Conservation (phyloP, 2,329 filamentous ascomycete species). For the Neoarthrinium moseri region DNA sequence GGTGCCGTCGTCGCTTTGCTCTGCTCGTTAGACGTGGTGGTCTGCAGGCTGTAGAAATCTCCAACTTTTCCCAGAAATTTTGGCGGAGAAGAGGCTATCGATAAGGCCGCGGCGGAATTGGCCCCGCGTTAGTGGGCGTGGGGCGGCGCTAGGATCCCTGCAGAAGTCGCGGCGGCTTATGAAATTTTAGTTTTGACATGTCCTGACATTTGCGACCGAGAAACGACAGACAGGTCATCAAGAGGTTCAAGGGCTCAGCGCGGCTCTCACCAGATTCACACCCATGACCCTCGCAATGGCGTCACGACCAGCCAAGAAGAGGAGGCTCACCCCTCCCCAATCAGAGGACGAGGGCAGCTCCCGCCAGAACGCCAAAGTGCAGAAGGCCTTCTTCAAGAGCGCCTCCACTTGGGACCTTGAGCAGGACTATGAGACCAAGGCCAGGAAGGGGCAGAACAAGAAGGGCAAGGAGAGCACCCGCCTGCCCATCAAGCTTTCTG, state of each 20-base stretch:
- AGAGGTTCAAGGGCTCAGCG: too few relatives aligned
- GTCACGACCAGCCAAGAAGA: conserved; percentile 51
- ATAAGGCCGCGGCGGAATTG: conserved; percentile 6
- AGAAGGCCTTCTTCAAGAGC: conserved; percentile 68
- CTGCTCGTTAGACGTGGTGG: background rate
- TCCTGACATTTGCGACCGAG: background rate
- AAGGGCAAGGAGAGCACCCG: conserved; percentile 68
- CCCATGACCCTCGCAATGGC: conserved; percentile 43
- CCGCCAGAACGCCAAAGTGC: conserved; percentile 36
- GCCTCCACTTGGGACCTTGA: conserved; percentile 87
- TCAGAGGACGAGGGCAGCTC: conserved; percentile 42
- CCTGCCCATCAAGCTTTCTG: conserved; percentile 82
- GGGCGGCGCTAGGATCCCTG: conserved; percentile 4
- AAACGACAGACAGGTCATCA: background rate
- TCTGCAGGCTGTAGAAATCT: conserved; percentile 4
- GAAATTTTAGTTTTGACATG: conserved; percentile 8
- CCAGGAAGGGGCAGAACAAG: conserved; percentile 76
- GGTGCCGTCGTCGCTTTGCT: background rate
- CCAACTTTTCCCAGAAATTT: conserved; percentile 10
- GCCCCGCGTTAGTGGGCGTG: conserved; percentile 1
- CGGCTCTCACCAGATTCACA: too few relatives aligned
- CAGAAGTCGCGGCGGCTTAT: too few relatives aligned
- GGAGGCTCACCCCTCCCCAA: conserved; percentile 55
- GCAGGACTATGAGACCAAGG: conserved; percentile 82
- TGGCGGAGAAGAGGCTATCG: conserved; percentile 4